These are phyloP conservation scores for Clarireedia hainanense DNA, from an alignment of 2,329 filamentous ascomycete genomes.

Conservation along the genomic window DNA sequence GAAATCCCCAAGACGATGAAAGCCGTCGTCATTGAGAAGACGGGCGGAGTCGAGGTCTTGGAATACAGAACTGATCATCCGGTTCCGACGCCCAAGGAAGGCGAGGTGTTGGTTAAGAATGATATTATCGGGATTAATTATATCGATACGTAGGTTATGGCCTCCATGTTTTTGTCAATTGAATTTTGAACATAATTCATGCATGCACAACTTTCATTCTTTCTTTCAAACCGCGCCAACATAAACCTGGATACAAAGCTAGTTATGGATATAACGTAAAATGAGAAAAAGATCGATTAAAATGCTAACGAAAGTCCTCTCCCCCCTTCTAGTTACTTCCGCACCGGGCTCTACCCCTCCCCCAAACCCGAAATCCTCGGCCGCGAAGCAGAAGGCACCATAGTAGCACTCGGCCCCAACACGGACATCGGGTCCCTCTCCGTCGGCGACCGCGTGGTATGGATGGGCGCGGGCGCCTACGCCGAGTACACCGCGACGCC, in stretches of 20 bases:
- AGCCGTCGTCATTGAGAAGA: conserved; percentile 64
- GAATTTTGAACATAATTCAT: not conserved
- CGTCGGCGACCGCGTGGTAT: conserved; percentile 64
- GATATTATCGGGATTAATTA: conserved; percentile 76
- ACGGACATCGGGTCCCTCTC: conserved; percentile 43
- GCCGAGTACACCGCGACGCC: conserved; percentile 49
- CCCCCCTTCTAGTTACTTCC: conserved; percentile 58
- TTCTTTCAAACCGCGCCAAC: not conserved
- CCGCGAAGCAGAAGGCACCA: conserved; percentile 67
- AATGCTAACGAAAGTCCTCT: not conserved
- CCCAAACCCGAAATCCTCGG: conserved; percentile 69
- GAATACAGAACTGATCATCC: conserved; percentile 63
- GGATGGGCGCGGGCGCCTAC: conserved; percentile 48
- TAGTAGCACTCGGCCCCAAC: conserved; percentile 52
- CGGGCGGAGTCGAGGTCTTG: conserved; percentile 65
- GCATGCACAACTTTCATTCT: no score
- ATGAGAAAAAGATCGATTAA: not conserved
- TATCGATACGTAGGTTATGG: conserved; percentile 61
- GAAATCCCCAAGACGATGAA: conserved; percentile 37
- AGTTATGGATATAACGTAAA: no score
- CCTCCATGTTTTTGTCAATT: not conserved
- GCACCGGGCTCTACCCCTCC: conserved; percentile 73
- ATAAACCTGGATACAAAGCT: no score
- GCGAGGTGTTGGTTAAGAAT: conserved; percentile 73
- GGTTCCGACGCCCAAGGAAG: conserved; percentile 58